Evolutionary conservation across 2,329 filamentous ascomycete genomes (phyloP), one percentile per base, ranked within the genome.

Genomic region (Xylaria polymorpha): DNA sequence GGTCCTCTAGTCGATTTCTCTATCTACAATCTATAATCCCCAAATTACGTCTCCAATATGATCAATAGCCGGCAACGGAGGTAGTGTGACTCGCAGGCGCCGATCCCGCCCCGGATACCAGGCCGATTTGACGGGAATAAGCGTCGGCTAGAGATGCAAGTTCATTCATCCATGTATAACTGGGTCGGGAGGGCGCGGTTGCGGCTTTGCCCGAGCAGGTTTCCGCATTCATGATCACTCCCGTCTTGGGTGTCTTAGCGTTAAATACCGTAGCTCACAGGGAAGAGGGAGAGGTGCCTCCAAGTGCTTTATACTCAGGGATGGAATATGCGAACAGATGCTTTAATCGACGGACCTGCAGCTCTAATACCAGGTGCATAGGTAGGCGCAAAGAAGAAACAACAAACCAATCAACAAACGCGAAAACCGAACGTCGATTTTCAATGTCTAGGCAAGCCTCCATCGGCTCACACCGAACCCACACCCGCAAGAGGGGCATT

Each of bases 61-160:
- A 57, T 35, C 18, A 35, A 44, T 60, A 70, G 70, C 73, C 74
- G 74, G 73, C 72, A 72, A 72, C 74, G 74, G 74, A 73, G 67
- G 25, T 35, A n/a, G 64, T 64, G 51, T 64, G 58, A 66, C 50
- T 72, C 66, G 66, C 57, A 55, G 12, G 57, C 66, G 68, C 75
- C 74, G 74, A 74, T 74, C 68, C 67, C 61, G 61, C 65, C 56
- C 71, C 72, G 71, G 68, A 58, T 67, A 43, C n/a, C 41, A 57
- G 43, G 43, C 58, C 60, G 58, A 64, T 22, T 39, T 9, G 10
- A 20, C 71, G 71, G 71, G 65, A 73, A 73, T 72, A 72, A 72
- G 69, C 69, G 63, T 51, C 59, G 51, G 57, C 53, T 56, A 66
- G 53, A 64, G 46, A 14, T 29, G 22, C 48, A 51, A 37, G 46